Base-by-base conservation (phyloP, 768 basidiomycete genomes). In the Hypholoma sublateritium region DNA sequence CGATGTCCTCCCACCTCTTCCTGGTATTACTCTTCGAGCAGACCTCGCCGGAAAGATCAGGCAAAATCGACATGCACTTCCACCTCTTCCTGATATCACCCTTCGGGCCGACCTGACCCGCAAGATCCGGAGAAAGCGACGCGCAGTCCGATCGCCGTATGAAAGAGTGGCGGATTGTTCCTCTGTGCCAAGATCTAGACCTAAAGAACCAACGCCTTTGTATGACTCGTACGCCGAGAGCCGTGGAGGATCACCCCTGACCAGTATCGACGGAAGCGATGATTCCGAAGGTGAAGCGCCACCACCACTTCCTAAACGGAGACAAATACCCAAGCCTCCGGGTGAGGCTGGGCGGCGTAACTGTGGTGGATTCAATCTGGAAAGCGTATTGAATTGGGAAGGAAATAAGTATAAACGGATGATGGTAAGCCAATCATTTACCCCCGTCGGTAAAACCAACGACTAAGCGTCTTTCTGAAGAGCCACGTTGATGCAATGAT, bases 361-460 rank as follows among this genome's bases (percentile, higher is more conserved):
- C 17, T 47, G 47, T 21, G 55, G 55, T 16, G 55, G 55, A 4
- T 56, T 47, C 48, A 49, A 48, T 25, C 35, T 56, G 4, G 22
- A 56, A 32, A 41, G 49, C 14, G 35, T 45, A 22, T 39, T 55
- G 21, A n/a, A 43, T 17, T 55, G 54, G 54, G 28, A 35, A 4
- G 16, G 36, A 32, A 43, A 28, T n/a, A 28, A 37, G 11, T 56
- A 25, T 32, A 36, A 37, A 8, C 21, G 39, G 35, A 22, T 56
- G 13, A 41, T 32, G n/a, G 55, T 56, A 24, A 42, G 55, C 8
- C 1, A 32, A 32, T 32, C 28, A 32, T 14, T 28, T 3, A 7
- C 14, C 13, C 11, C 6, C 17, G 24, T 2, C 17, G 4, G 4
- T 11, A 17, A 21, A 21, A 22, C 21, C 13, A 4, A 16, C 24